Percentiles rank a stretch among this genome's conserved stretches.
These are phyloP conservation scores for Torulaspora franciscae DNA, from an alignment of 805 yeast genomes.

Conservation along the genomic window DNA sequence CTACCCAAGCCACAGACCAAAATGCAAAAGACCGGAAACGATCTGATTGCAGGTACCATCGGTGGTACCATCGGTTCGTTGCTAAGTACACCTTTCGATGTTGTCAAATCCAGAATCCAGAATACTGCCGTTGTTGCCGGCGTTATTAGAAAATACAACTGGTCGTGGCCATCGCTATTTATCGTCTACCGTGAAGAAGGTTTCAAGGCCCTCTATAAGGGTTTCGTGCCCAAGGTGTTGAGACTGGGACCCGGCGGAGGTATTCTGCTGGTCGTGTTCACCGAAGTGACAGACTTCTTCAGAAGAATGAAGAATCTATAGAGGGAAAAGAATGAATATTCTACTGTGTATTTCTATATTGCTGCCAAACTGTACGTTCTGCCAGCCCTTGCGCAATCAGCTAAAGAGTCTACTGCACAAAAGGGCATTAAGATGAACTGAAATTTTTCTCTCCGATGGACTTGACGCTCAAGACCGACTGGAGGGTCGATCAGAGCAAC, in stretches of 20 bases:
- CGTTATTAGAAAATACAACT: conserved; percentile 78
- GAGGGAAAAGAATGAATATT: neutral
- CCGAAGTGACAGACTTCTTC: conserved; percentile 91
- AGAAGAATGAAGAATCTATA: conserved; percentile 39
- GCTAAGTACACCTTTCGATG: conserved; percentile 94
- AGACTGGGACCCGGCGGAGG: conserved; percentile 99
- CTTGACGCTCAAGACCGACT: conserved; percentile 58
- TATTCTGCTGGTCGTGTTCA: conserved; percentile 92
- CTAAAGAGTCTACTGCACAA: conserved; percentile 32
- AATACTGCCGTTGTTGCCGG: conserved; percentile 62
- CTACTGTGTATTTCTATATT: neutral
- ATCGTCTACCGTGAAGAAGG: conserved; percentile 85
- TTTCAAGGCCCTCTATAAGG: conserved; percentile 83
- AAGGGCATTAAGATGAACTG: conserved; percentile 68
- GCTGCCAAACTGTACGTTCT: conserved; percentile 46
- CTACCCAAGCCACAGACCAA: conserved; percentile 73
- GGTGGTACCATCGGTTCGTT: conserved; percentile 98
- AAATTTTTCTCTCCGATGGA: conserved; percentile 58
- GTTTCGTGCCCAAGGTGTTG: conserved; percentile 93
- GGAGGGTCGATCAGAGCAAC: conserved; percentile 51
- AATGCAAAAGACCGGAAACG: conserved; percentile 75
- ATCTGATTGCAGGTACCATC: conserved; percentile 84
- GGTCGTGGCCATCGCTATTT: conserved; percentile 80
- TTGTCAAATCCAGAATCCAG: conserved; percentile 94
- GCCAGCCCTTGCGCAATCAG: conserved; percentile 55